Evolutionary conservation across 192 early-diverging fungal species (phyloP).

Genomic region (Diversispora eburnea): DNA sequence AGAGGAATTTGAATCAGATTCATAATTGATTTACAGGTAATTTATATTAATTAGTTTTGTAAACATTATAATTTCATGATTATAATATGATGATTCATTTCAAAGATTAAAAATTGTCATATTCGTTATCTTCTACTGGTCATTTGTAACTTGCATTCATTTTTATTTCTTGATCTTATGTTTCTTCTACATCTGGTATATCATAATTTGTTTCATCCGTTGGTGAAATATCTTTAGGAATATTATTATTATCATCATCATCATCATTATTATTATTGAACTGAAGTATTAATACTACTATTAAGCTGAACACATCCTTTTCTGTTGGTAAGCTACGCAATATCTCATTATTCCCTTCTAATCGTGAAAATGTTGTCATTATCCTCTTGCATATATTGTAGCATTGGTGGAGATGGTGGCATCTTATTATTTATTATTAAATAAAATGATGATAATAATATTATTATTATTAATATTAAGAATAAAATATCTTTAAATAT

Average conservation of each 20-base stretch:
- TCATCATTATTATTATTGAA: background rate
- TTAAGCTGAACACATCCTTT: too few relatives aligned
- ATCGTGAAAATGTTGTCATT: background rate
- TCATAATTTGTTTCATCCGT: constrained; percentile 9
- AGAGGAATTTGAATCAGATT: too few relatives aligned
- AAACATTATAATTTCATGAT: too few relatives aligned
- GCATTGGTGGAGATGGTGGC: background rate
- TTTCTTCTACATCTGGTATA: constrained; percentile 13
- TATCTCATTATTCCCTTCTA: background rate
- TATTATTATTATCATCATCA: background rate
- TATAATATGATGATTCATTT: too few relatives aligned
- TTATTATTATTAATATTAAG: too few relatives aligned
- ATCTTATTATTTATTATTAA: background rate
- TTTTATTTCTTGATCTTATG: too few relatives aligned
- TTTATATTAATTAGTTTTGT: too few relatives aligned
- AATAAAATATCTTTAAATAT: background rate
- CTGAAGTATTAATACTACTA: background rate
- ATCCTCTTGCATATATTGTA: background rate
- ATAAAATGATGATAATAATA: background rate
- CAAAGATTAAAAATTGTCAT: too few relatives aligned
- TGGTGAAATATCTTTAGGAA: background rate
- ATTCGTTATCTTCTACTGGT: too few relatives aligned
- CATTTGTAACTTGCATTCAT: too few relatives aligned
- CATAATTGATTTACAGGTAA: background rate
- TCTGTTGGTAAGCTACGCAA: too few relatives aligned